Percentiles rank a stretch among this genome's conserved stretches.
Conservation (phyloP, 192 early-diverging fungal species). For the Coemansia sp. region DNA sequence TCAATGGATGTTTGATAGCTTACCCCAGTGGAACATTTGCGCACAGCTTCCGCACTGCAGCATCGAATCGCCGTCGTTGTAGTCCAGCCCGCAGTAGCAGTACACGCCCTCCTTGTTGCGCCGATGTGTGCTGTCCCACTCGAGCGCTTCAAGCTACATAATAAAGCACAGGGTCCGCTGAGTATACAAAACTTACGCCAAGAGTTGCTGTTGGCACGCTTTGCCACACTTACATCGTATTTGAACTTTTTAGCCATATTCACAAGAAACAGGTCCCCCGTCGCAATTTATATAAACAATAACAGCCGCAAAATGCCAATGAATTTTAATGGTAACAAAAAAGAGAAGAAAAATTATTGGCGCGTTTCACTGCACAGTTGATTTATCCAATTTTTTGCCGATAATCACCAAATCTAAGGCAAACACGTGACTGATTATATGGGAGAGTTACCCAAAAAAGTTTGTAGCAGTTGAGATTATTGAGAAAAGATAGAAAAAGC, state of each 20-base stretch:
- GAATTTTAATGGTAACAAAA: background rate
- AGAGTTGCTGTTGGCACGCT: too few species aligned
- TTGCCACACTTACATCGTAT: constrained; percentile 36
- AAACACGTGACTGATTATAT: background rate
- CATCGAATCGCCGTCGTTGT: constrained; percentile 60
- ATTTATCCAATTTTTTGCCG: background rate
- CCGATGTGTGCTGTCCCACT: constrained; percentile 56
- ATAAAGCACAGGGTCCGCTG: background rate
- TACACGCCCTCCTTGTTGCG: constrained; percentile 67
- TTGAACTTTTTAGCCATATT: constrained; percentile 46
- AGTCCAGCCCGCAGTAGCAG: constrained; percentile 78
- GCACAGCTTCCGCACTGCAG: constrained; percentile 62
- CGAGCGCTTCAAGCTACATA: constrained; percentile 45
- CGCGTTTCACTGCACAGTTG: background rate
- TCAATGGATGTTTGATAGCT: background rate
- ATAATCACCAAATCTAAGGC: background rate
- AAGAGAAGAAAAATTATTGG: background rate
- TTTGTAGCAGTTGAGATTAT: background rate
- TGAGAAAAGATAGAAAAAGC: background rate
- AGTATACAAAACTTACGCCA: too few species aligned
- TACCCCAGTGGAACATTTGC: constrained; percentile 76
- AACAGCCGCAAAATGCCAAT: background rate
- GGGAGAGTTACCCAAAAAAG: background rate
- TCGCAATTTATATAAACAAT: too few species aligned
- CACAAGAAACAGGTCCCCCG: too few species aligned